A percentile compares a stretch with the other conserved stretches of the same genome.
phyloP scores from a whole-genome alignment of 371 early-diverging fungal genomes.

The Vairimorpha necatrix region DNA sequence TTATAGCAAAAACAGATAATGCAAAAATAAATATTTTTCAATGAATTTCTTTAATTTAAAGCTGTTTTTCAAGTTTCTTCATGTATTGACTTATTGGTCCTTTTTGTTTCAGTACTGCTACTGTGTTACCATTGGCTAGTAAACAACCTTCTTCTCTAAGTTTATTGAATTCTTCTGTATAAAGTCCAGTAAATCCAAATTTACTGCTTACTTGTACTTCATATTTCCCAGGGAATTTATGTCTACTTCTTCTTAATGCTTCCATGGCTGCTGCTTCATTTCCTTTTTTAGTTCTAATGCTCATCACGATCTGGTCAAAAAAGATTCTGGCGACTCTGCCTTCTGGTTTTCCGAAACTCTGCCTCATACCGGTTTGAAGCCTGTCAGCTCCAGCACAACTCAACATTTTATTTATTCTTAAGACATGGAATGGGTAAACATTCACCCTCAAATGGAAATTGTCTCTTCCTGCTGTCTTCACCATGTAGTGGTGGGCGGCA shows the following conservation, averaged over 20 bases:
- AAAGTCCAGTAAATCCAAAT: slow-evolving; percentile 98
- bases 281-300: slow-evolving; percentile 80
- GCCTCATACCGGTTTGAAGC: slow-evolving; percentile 99
- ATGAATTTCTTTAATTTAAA: too few relatives aligned
- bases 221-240: slow-evolving; percentile 99
- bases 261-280: slow-evolving; percentile 88
- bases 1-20: too few relatives aligned
- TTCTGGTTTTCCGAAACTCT: slow-evolving; percentile 98
- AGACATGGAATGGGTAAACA: slow-evolving; percentile 97
- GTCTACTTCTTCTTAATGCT: slow-evolving; percentile 93
- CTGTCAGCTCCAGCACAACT: slow-evolving; percentile 99
- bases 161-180: slow-evolving; percentile 76
- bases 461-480: slow-evolving; percentile 94
- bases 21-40: too few relatives aligned
- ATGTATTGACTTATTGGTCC: slow-evolving; percentile 58
- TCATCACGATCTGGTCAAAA: slow-evolving; percentile 94
- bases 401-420: slow-evolving; percentile 99
- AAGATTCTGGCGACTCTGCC: slow-evolving; percentile 96
- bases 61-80: slow-evolving; percentile 43
- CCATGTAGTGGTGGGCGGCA: slow-evolving; percentile 97
- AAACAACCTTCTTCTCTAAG: slow-evolving; percentile 65
- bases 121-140: slow-evolving; percentile 51
- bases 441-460: slow-evolving; percentile 98
- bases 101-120: slow-evolving; percentile 61
- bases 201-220: slow-evolving; percentile 95